phyloP scores from a whole-genome alignment of 805 yeast genomes.

The Cephaloascus fragrans region DNA sequence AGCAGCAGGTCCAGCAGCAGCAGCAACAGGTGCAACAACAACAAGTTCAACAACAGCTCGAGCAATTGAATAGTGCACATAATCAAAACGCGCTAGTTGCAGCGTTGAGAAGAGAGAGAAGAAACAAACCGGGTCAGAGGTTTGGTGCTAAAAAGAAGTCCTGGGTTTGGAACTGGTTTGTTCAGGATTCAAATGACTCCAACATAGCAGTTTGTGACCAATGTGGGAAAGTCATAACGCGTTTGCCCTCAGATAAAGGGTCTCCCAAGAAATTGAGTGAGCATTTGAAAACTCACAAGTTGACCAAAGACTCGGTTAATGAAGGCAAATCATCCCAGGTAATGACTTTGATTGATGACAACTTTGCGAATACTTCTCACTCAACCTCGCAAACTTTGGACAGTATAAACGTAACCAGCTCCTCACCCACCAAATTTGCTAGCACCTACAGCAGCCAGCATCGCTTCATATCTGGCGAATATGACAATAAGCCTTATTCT shows the following conservation, averaged over 20 bases:
- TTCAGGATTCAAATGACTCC: constrained; percentile 36
- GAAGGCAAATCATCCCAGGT: constrained; percentile 16
- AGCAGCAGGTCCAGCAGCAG: constrained; percentile 2
- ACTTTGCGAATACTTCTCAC: constrained; percentile 4
- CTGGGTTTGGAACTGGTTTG: constrained; percentile 59
- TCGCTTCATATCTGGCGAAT: constrained; percentile 1
- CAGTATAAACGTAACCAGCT: not conserved
- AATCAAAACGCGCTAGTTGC: not conserved
- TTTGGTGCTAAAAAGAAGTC: constrained; percentile 54
- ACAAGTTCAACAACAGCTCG: constrained; percentile 5
- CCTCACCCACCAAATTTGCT: not conserved
- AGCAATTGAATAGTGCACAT: constrained; percentile 1
- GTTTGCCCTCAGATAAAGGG: constrained; percentile 45
- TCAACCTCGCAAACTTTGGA: not conserved
- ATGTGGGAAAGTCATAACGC: constrained; percentile 38
- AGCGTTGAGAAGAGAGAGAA: constrained; percentile 6
- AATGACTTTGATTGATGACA: constrained; percentile 2
- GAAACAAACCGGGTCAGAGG: constrained; percentile 42
- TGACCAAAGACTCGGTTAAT: constrained; percentile 28
- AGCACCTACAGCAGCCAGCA: not conserved
- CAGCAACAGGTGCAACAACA: constrained; percentile 7
- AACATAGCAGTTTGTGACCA: constrained; percentile 44
- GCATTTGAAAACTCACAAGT: constrained; percentile 46
- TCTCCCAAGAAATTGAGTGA: constrained; percentile 51
- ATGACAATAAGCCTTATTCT: constrained; percentile 34